Evolutionary conservation across 164 flowering plant species (phyloP).

Genomic region (Akebia trifoliata): DNA sequence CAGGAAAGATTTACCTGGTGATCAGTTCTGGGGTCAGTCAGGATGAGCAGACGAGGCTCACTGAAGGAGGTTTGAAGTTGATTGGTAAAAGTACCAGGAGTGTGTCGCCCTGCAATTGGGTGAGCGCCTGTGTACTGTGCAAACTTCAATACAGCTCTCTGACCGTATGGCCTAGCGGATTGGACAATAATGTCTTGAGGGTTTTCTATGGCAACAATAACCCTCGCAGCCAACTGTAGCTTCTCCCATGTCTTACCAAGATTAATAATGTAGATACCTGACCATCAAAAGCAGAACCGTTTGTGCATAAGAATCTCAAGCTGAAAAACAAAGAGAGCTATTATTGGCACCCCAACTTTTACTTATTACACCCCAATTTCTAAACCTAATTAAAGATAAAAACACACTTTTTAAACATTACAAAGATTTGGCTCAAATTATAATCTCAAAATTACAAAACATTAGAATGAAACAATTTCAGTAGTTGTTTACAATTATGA

Average conservation of each 20-base stretch:
- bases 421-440: too few species aligned
- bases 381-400: too few species aligned
- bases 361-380: too few species aligned
- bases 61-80: slow-evolving; percentile 77
- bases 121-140: slow-evolving; percentile 78
- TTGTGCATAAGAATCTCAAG: background rate
- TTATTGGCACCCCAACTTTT: too few species aligned
- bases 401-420: too few species aligned
- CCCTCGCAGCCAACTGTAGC: slow-evolving; percentile 83
- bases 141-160: slow-evolving; percentile 82
- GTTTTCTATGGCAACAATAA: slow-evolving; percentile 84
- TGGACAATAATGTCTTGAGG: slow-evolving; percentile 89
- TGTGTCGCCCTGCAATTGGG: slow-evolving; percentile 84
- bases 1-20: slow-evolving; percentile 26
- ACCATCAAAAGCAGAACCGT: background rate
- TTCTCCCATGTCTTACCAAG: slow-evolving; percentile 94
- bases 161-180: slow-evolving; percentile 93
- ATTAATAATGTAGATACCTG: slow-evolving; percentile 80
- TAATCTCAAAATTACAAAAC: too few species aligned
- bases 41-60: slow-evolving; percentile 77
- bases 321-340: too few species aligned
- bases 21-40: slow-evolving; percentile 81
- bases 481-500: too few species aligned
- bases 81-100: slow-evolving; percentile 89
- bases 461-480: too few species aligned